Base-by-base conservation (phyloP, 805 yeast genomes). In the Grigorovia humatica region DNA sequence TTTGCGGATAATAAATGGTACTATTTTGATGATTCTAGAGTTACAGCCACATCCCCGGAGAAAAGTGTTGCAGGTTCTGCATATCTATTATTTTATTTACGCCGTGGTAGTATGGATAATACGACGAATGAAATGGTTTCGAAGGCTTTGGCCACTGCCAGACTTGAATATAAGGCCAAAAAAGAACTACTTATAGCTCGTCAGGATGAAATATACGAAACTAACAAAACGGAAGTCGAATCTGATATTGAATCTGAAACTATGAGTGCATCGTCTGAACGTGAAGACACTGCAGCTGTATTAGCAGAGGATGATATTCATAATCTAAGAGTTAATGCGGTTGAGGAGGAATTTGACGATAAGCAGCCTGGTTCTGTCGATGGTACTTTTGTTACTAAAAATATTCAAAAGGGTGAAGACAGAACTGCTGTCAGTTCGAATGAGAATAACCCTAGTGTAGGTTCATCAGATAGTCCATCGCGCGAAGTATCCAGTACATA, bases 1-100 rank as follows among this genome's bases (percentile, higher is more conserved):
- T 83, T 80, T 65, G 74, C 80, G 44, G 95, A 87, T 61, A 71
- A 71, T 19, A 74, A 80, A 52, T 93, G 98, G 98, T 88, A 89
- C 64, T 85, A 89, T 64, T 91, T 77, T 65, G 90, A 91, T 64
- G 99, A 91, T 64, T 81, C 95, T 1, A 69, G 84, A 35, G 96
- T 89, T 1, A 68, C 80, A 0, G 72, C 72, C 18, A 74, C 81
- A 0, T 74, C 78, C 48, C 85, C 95, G 0, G 74, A 74, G 30
- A 76, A 80, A 20, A 69, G 85, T 9, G 70, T 87, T 11, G 76
- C 83, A 7, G 83, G 87, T 1, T 88, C 95, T 2, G 98, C 98
- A 0, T 91, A 91, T 66, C 70, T 91, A 53, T 68, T 91, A 49
- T 91, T 93, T 61, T 91, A 93, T 68, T 75, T 90, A 55, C 81